Evolutionary conservation across 2,329 filamentous ascomycete genomes (phyloP).

Genomic region (Claviceps sp.): DNA sequence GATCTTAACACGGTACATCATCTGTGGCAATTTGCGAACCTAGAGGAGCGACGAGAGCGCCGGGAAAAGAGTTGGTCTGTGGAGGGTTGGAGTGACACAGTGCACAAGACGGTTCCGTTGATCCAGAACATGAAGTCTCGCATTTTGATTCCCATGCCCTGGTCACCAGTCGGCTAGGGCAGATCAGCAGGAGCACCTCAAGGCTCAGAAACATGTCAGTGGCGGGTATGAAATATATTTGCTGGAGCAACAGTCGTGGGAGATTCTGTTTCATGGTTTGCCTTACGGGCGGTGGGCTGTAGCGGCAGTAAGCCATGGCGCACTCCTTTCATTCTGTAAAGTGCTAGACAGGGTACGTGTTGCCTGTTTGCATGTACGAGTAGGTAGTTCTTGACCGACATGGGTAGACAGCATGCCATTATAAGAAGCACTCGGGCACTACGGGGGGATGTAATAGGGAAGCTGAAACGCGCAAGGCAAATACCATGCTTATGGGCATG

Average conservation of each 20-base stretch:
- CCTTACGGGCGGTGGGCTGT: not conserved
- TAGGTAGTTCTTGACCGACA: not conserved
- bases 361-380: not conserved
- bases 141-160: slow-evolving; percentile 87
- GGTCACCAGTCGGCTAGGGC: slow-evolving; percentile 77
- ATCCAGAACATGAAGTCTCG: slow-evolving; percentile 95
- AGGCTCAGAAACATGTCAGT: not conserved
- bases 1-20: slow-evolving; percentile 97
- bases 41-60: slow-evolving; percentile 82
- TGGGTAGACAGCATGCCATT: not conserved
- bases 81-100: slow-evolving; percentile 91
- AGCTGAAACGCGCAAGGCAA: too few species aligned
- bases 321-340: not conserved
- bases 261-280: not conserved
- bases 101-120: slow-evolving; percentile 94
- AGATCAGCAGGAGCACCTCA: not conserved
- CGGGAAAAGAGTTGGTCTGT: slow-evolving; percentile 92
- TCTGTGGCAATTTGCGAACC: slow-evolving; percentile 94
- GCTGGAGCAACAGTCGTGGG: too few species aligned
- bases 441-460: too few species aligned
- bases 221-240: too few species aligned
- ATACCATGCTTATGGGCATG: too few species aligned
- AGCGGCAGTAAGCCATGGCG: not conserved
- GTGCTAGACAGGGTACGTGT: not conserved
- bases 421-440: not conserved